These are phyloP conservation scores for Friedmanniomyces endolithicus DNA, from an alignment of 495 filamentous ascomycete species.

Conservation along the genomic window DNA sequence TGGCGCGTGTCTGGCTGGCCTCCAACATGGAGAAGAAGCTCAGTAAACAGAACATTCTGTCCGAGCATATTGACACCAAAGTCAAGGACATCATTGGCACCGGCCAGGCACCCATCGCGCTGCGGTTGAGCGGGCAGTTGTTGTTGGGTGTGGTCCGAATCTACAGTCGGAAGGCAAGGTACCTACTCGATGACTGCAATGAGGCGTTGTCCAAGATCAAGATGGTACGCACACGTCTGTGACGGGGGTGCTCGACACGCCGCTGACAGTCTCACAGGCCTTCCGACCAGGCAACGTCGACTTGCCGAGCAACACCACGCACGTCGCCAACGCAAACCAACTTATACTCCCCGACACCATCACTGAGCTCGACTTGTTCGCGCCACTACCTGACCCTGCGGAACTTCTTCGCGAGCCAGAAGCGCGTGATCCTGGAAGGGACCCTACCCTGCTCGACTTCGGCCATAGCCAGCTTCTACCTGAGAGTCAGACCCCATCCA, in stretches of 20 bases:
- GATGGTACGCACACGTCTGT: conserved; percentile 51
- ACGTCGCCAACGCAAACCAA: conserved; percentile 34
- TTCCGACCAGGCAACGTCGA: conserved; percentile 45
- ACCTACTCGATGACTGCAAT: conserved; percentile 91
- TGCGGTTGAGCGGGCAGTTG: conserved; percentile 87
- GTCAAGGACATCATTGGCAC: conserved; percentile 88
- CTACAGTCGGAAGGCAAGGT: conserved; percentile 91
- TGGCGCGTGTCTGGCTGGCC: conserved; percentile 96
- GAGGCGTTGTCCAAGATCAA: conserved; percentile 96
- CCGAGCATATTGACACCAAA: conserved; percentile 83
- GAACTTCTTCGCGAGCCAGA: conserved; percentile 26
- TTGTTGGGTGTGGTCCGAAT: conserved; percentile 92
- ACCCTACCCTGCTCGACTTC: conserved; percentile 29
- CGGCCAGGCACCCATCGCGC: conserved; percentile 86
- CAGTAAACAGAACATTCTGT: conserved; percentile 83
- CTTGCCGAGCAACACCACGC: conserved; percentile 35
- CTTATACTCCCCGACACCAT: conserved; percentile 66
- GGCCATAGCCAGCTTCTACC: conserved; percentile 28
- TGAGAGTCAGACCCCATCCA: conserved; percentile 9
- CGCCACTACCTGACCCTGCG: conserved; percentile 31
- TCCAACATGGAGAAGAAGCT: conserved; percentile 96
- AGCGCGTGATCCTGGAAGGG: conserved; percentile 13
- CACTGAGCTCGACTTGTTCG: conserved; percentile 75
- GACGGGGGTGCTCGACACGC: not conserved
- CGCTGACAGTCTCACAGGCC: conserved; percentile 29